These are phyloP conservation scores for Dalbergia cultrata DNA, from an alignment of 306 rosid species.

Conservation along the genomic window DNA sequence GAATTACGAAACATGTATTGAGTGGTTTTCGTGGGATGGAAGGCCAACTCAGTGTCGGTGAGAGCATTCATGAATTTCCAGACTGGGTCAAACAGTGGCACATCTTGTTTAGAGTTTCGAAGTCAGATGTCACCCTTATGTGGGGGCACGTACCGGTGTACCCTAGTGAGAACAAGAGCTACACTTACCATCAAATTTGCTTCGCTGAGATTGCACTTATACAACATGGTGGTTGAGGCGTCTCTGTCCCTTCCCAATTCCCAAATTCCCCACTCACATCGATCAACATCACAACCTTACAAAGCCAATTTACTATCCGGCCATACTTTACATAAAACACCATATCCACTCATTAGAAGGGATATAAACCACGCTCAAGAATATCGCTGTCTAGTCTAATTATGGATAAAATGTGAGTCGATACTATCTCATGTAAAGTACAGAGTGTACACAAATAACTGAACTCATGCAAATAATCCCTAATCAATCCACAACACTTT, in stretches of 20 bases:
- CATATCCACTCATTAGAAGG: too few relatives aligned
- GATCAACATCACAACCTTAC: constrained; percentile 22
- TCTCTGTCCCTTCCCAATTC: constrained; percentile 42
- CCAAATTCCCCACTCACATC: background rate
- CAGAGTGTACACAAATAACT: too few relatives aligned
- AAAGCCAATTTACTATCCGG: too few relatives aligned
- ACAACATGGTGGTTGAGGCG: constrained; percentile 43
- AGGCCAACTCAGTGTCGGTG: constrained; percentile 44
- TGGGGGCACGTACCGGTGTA: constrained; percentile 43
- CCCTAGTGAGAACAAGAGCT: constrained; percentile 27
- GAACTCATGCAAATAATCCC: background rate
- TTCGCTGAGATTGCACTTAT: constrained; percentile 7
- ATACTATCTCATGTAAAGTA: too few relatives aligned
- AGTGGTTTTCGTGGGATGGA: background rate
- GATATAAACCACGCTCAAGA: too few relatives aligned
- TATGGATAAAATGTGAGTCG: too few relatives aligned
- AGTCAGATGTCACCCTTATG: constrained; percentile 17
- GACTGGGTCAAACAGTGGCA: constrained; percentile 47
- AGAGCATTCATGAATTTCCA: constrained; percentile 20
- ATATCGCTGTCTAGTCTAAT: too few relatives aligned
- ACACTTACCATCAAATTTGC: background rate
- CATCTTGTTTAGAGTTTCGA: constrained; percentile 32
- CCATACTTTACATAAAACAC: too few relatives aligned
- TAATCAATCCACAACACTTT: background rate
- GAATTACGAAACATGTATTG: background rate